Evolutionary conservation across 371 early-diverging fungal genomes (phyloP), one percentile per base, ranked within the genome.

Genomic region (Thermomucor indicae-seudaticae): DNA sequence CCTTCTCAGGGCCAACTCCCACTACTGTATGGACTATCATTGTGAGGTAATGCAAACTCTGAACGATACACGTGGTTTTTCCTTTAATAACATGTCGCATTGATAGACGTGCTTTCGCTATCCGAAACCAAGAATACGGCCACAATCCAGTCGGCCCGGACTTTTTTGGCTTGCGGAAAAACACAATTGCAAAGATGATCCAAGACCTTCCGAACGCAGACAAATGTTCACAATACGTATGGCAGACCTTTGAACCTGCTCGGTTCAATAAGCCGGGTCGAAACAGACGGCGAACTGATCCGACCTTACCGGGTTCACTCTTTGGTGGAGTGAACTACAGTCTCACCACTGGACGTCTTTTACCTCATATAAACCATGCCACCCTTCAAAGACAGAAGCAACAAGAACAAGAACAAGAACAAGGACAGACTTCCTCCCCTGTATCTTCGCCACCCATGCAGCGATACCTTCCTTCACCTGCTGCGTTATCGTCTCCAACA

Each of bases 141-240:
- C 89, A 89, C 45, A 86, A 89, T 30, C 89, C 90, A 1, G 89
- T 89, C 0, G 96, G 96, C 0, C 94, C 95, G 0, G 96, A 96
- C 51, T 92, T 86, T 59, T 95, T 89, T 75, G 96, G 95, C 0
- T 80, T 95, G 43, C 78, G 93, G 19, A 87, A 91, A 43, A 90
- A 91, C 12, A 90, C 91, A 0, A 89, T 96, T 51, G 83, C 88
- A 24, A 91, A 86, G 64, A 83, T 92, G 83, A 91, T 96, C 27
- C 95, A 96, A 63, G 93, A 92, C 44, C 60, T 96, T 35, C 92
- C 91, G 0, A 80, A 85, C 48, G 89, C 88, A 11, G 72, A 82
- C 8, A 73, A 79, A 57, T 94, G 94, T 61, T 72, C 79, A 34
- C 73, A 85, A 42, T 96, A 92, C 60, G 72, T 82, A 19, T 75